Base-by-base conservation (phyloP, 176 grass and related monocot species). In the Lolium multiflorum region DNA sequence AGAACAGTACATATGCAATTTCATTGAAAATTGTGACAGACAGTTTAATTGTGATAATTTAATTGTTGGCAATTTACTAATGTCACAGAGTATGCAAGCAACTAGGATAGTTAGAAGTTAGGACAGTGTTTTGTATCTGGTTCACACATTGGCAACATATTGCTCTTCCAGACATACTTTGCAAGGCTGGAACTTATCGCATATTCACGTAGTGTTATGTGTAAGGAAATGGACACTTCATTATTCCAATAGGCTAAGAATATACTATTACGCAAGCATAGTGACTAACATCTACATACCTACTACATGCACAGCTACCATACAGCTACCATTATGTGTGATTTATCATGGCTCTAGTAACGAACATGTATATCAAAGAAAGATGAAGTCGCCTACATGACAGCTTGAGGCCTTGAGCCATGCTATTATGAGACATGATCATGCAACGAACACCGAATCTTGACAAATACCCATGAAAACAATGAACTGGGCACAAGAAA, bases 351-450 rank as follows among this genome's bases (percentile, higher is more conserved):
- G 76, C 38, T 79, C 21, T 11, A 39, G 20, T 22, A 31, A 7
- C 76, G 44, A 60, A 79, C 7, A 60, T 44, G 20, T 35, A 35
- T 35, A 35, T 35, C 31, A 35, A 35, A 35, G 31, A 35, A 35
- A 35, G 31, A 35, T 35, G 31, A 3, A 28, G 28, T 28, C 28
- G 28, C 28, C 1, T 28, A 60, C 20, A 79, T 46, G 39, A 62
- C n/a, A 25, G n/a, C n/a, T 46, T 46, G n/a, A 79, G 56, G n/a
- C 56, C n/a, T 46, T 46, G n/a, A 79, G 56, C 38, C 56, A 58
- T 78, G 76, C 73, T 76, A 15, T 60, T 77, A 77, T 57, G 28
- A 77, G 9, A 44, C 54, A 77, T 57, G 28, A 77, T 37, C 74
- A 76, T 76, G 74, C 7, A n/a, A 57, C 2, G 28, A 76, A 60